Evolutionary conservation across 768 basidiomycete genomes (phyloP), one percentile per base, ranked within the genome.

Genomic region (Kwoniella botswanensis): DNA sequence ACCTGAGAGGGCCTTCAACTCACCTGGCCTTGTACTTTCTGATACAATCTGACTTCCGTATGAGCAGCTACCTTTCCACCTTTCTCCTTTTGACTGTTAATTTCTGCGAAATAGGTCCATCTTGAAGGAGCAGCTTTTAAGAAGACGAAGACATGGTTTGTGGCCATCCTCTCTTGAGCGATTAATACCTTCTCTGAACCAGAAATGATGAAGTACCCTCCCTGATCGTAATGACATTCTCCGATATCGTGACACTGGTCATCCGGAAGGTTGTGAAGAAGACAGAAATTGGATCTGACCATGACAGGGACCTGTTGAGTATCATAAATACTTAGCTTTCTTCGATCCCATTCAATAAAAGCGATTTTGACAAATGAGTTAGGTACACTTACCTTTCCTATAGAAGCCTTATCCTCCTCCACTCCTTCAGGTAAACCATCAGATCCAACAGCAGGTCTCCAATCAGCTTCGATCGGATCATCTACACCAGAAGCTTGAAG

Each of bases 131-230:
- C 95, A 3, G 96, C 93, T 85, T 98, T 99, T 63, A 95, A 94
- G 79, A 99, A 99, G 63, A 98, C 94, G 84, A 98, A 99, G 74
- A 99, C 97, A 80, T 97, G 95, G 85, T 99, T 99, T 24, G 94
- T 95, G 11, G 97, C 96, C 95, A 98, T 98, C 63, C 97, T 90
- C 83, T 99, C 97, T 84, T 99, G 97, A 1, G 97, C 97, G 83
- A 99, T 99, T 71, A 99, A 87, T n/a, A 99, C 97, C 84, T 99
- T 99, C 83, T 99, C 97, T 2, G 97, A 98, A 13, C 97, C 97
- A 76, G 98, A 98, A 86, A 99, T 98, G 81, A 99, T 93, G 84
- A 99, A 99, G 83, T 99, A 99, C 60, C 97, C 97, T 83, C 97
- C 97, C 50, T 94, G 77, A 84, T 99, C 97, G 80, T 95, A 96